Percentiles rank a stretch among this genome's conserved stretches.
Conservation (phyloP, 805 yeast species). For the Soucietia sequanensis region DNA sequence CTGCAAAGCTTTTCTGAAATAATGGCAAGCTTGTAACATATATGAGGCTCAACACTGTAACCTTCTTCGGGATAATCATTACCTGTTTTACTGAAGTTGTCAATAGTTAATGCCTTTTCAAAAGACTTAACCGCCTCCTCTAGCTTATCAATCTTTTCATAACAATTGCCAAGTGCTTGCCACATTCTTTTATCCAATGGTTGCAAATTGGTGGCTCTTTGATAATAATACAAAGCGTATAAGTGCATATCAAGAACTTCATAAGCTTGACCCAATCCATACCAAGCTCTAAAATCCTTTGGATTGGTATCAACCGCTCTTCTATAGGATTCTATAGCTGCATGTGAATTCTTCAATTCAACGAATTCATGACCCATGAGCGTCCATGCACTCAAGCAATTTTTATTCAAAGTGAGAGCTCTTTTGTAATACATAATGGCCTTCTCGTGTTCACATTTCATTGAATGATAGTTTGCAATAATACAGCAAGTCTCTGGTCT, state of each 20-base stretch:
- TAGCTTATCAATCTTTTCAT: conserved; percentile 68
- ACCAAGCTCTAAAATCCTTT: conserved; percentile 96
- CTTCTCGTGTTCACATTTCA: conserved; percentile 90
- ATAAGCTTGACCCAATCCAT: conserved; percentile 97
- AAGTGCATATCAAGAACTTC: conserved; percentile 94
- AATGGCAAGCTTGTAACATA: conserved; percentile 65
- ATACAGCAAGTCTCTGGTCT: conserved; percentile 95
- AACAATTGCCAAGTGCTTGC: conserved; percentile 92
- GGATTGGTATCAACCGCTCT: conserved; percentile 88
- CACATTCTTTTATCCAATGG: conserved; percentile 93
- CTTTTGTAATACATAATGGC: conserved; percentile 91
- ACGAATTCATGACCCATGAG: conserved; percentile 98
- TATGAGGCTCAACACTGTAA: conserved; percentile 37
- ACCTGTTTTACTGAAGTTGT: conserved; percentile 30
- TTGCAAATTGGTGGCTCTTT: conserved; percentile 81
- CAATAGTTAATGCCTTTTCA: conserved; percentile 66
- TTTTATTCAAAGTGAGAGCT: conserved; percentile 77
- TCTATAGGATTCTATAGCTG: conserved; percentile 93
- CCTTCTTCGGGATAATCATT: conserved; percentile 4
- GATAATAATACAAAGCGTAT: conserved; percentile 89
- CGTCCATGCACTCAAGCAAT: conserved; percentile 92
- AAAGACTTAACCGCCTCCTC: conserved; percentile 79
- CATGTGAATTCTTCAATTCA: conserved; percentile 92
- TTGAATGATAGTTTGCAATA: conserved; percentile 88
- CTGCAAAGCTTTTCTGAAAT: conserved; percentile 61